phyloP scores from a whole-genome alignment of 1,139 yeast genomes.

The Trichomonascaceae sp. region DNA sequence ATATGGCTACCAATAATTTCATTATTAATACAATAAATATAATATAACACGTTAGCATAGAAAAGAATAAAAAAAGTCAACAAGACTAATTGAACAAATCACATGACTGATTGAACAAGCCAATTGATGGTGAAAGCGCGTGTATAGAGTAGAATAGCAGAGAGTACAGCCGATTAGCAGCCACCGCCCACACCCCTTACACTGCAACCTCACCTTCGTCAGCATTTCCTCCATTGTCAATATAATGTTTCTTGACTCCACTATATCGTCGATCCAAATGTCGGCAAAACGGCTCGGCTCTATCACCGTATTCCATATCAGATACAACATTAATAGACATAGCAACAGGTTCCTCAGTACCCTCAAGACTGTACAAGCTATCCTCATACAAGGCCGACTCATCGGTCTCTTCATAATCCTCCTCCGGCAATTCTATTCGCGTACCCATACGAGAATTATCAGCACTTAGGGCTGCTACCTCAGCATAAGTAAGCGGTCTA shows the following conservation, averaged over 20 bases:
- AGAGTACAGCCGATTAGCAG: neutral
- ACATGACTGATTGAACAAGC: no score
- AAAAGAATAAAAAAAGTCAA: no score
- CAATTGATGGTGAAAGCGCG: no score
- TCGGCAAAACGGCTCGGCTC: slow-evolving; percentile 9
- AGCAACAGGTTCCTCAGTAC: slow-evolving; percentile 1
- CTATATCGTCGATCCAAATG: neutral
- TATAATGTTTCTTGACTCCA: neutral
- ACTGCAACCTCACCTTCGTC: neutral
- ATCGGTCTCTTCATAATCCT: slow-evolving; percentile 5
- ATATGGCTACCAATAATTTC: neutral
- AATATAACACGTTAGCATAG: neutral
- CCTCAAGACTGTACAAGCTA: slow-evolving; percentile 1
- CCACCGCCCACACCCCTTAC: neutral
- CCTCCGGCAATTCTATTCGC: slow-evolving; percentile 6
- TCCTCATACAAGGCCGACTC: slow-evolving; percentile 1
- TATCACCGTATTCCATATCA: slow-evolving; percentile 19
- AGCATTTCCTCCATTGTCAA: neutral
- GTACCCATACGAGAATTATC: slow-evolving; percentile 5
- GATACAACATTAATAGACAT: slow-evolving; percentile 8
- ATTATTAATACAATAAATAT: neutral
- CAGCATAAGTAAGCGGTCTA: slow-evolving; percentile 46
- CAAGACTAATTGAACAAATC: no score
- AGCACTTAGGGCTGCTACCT: slow-evolving; percentile 37
- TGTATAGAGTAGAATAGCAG: neutral